These are phyloP conservation scores for Saccharomyces hybrid DNA, from an alignment of 1,139 yeast genomes.

Conservation along the genomic window DNA sequence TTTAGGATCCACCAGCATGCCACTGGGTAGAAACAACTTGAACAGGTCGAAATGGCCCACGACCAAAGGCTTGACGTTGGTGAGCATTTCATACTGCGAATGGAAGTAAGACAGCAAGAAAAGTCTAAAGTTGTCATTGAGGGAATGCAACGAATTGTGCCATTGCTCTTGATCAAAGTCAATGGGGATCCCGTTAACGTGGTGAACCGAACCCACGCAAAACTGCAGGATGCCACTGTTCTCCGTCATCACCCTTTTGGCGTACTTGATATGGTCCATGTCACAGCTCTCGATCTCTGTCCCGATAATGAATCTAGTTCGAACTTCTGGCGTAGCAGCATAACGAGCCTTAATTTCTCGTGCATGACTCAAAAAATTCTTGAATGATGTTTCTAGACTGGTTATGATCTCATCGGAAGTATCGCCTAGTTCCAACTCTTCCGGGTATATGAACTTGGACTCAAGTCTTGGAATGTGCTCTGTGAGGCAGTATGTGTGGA, in stretches of 20 bases:
- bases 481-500: conserved; percentile 70
- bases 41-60: conserved; percentile 92
- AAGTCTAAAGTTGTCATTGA: conserved; percentile 39
- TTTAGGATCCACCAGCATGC: conserved; percentile 15
- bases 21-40: conserved; percentile 43
- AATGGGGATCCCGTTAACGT: conserved; percentile 66
- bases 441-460: conserved; percentile 63
- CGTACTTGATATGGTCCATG: conserved; percentile 48
- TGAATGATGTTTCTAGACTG: conserved; percentile 46
- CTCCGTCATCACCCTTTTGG: conserved; percentile 35
- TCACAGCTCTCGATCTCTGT: conserved; percentile 83
- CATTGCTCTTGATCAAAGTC: conserved; percentile 61
- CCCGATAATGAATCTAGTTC: conserved; percentile 63
- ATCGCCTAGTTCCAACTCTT: conserved; percentile 43
- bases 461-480: conserved; percentile 88
- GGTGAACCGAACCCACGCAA: conserved; percentile 83
- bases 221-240: conserved; percentile 45
- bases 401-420: conserved; percentile 40
- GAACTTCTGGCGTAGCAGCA: conserved; percentile 26
- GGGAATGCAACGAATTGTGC: conserved; percentile 42
- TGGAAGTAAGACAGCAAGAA: conserved; percentile 60
- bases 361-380: conserved; percentile 56
- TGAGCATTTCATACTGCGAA: conserved; percentile 54
- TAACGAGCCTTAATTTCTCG: conserved; percentile 38
- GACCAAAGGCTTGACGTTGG: conserved; percentile 51